Evolutionary conservation across 192 early-diverging fungal genomes (phyloP), one percentile per base, ranked within the genome.

Genomic region (Geosiphon pyriformis): DNA sequence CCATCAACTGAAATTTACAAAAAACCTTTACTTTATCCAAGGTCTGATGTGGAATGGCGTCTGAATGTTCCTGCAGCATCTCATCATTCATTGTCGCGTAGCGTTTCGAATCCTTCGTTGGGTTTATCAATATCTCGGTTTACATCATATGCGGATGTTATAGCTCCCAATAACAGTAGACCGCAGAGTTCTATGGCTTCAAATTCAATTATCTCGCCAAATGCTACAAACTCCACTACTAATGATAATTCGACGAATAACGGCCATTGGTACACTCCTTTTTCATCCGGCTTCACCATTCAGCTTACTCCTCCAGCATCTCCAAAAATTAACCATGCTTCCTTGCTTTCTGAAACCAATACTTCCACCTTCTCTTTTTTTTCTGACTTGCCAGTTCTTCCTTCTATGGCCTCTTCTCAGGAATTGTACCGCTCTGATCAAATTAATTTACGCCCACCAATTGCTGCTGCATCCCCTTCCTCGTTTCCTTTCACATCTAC

Each of bases 231-330:
- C 12, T 53, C 51, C 15, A 47, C 35, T 26, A 52, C 23, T 1
- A 53, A 51, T 11, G 0, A 23, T 55, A 23, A 55, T 55, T 12
- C 18, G 12, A 23, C 17, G 4, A 53, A 37, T 6, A 65, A 53
- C 53, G 23, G 32, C 23, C 62, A 65, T 52, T 65, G 62, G 62
- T 65, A 65, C 48, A 52, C 62, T 20, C 62, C 62, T 27, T 65
- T 65, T 18, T 27, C 29, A 34, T 65, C 62, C 1, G 62, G 62
- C 23, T 46, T 65, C 25, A 49, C 62, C 17, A 65, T 65, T 25
- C 62, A 65, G 23, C 50, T 65, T 17, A 65, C 46, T 34, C 30
- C 62, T 26, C 62, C 62, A 23, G 48, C 50, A 15, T 52, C 50
- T 23, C 62, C 62, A 0, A 26, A 22, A n/a, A 22, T 33, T 37